Evolutionary conservation across 2,329 filamentous ascomycete genomes (phyloP).

Genomic region (Aschersonia sp.): DNA sequence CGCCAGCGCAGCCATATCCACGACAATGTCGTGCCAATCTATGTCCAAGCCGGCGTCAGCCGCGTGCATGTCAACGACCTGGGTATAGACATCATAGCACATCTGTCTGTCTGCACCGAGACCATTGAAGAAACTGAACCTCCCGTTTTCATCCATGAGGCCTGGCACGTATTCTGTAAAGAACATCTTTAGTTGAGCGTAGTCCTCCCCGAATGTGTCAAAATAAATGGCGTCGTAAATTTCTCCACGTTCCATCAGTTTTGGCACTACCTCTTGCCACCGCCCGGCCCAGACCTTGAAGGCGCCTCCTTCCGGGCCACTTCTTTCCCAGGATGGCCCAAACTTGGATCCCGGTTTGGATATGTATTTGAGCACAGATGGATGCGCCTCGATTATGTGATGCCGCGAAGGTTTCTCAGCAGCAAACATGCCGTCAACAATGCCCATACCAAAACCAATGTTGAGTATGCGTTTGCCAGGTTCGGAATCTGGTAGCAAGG

Average conservation of each 20-base stretch:
- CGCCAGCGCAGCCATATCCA: constrained; percentile 52
- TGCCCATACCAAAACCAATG: constrained; percentile 84
- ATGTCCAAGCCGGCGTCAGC: constrained; percentile 81
- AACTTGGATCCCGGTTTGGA: constrained; percentile 32
- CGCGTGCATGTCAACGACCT: constrained; percentile 81
- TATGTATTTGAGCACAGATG: constrained; percentile 57
- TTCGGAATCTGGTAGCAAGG: constrained; percentile 33
- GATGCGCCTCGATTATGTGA: constrained; percentile 79
- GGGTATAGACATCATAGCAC: constrained; percentile 92
- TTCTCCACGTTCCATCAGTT: constrained; percentile 51
- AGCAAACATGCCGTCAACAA: constrained; percentile 66
- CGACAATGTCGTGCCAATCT: constrained; percentile 66
- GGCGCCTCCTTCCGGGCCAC: constrained; percentile 46
- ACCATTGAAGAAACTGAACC: constrained; percentile 82
- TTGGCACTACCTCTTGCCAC: constrained; percentile 70
- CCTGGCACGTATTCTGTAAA: constrained; percentile 78
- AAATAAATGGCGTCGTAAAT: constrained; percentile 87
- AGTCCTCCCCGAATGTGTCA: constrained; percentile 94
- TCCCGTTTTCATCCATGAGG: constrained; percentile 55
- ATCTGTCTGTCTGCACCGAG: constrained; percentile 84
- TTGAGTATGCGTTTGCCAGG: constrained; percentile 60
- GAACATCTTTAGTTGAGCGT: constrained; percentile 69
- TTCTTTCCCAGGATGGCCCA: constrained; percentile 38
- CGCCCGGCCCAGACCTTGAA: constrained; percentile 52
- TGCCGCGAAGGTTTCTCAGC: constrained; percentile 52